Base-by-base conservation (phyloP, 345 rosid species). In the Pistacia integerrima region DNA sequence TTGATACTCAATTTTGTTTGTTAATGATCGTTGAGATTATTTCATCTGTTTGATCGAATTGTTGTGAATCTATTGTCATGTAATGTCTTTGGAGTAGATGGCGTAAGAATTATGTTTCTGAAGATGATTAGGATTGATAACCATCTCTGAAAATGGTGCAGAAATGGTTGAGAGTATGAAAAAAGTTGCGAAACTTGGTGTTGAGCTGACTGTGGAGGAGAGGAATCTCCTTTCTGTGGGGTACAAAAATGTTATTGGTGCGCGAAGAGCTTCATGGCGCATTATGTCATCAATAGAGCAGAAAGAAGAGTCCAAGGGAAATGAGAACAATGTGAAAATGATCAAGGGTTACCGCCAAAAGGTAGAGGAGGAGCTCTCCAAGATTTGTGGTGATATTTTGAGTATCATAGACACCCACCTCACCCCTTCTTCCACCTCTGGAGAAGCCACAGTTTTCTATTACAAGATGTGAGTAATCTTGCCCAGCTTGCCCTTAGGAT, bases 111-210 rank as follows among this genome's bases (percentile, higher is more conserved):
- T 33, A 13, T 20, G n/a, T 33, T 25, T 51, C 2, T 25, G 57
- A 22, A 33, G 25, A 30, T 67, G 12, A 57, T 22, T 72, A 16
- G 25, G 7, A 5, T 6, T 18, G 46, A 41, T 41, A 11, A 17
- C 13, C 5, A n/a, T 49, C 14, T 63, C 46, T 64, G 62, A 18
- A 41, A 28, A 17, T 18, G 72, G 41, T 41, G 22, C 89, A 95
- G 99, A 96, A 85, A 96, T 96, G 99, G 97, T 96, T 17, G 99
- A 96, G 81, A 72, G 97, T 85, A 96, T 93, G 99, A 93, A 96
- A 76, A 88, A 86, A 49, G 90, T 96, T 70, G 98, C 97, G 0
- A 89, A 79, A 67, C 91, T 96, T 14, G 87, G 89, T 77, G 85
- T 90, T n/a, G 97, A 96, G 83, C 88, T 96, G 54, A 92, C 97